phyloP scores from a whole-genome alignment of 495 filamentous ascomycete genomes.

The Apodospora peruviana region DNA sequence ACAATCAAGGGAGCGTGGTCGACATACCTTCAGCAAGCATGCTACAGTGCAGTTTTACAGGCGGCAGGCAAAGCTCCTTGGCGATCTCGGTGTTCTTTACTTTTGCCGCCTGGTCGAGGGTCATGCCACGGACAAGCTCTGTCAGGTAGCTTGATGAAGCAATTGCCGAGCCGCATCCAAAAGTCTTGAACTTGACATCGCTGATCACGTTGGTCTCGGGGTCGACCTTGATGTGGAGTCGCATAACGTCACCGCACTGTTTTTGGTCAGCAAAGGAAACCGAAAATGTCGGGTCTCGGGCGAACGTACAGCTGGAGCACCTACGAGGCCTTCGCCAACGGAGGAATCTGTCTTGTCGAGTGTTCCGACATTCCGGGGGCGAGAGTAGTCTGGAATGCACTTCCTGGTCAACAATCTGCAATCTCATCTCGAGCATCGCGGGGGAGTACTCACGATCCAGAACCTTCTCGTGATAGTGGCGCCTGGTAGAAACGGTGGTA shows the following conservation, averaged over 20 bases:
- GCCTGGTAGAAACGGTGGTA: constrained; percentile 33
- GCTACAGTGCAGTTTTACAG: constrained; percentile 97
- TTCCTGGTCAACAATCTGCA: constrained; percentile 3
- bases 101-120: constrained; percentile 84
- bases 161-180: constrained; percentile 95
- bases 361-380: constrained; percentile 89
- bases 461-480: constrained; percentile 58
- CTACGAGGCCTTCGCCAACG: constrained; percentile 96
- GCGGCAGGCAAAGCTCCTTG: constrained; percentile 89
- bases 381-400: constrained; percentile 65
- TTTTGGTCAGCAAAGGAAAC: neutral
- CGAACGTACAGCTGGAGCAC: constrained; percentile 65
- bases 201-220: constrained; percentile 80
- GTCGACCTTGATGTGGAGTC: constrained; percentile 96
- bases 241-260: constrained; percentile 90
- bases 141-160: constrained; percentile 73
- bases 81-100: constrained; percentile 97
- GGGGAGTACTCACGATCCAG: constrained; percentile 51
- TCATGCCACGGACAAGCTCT: constrained; percentile 91
- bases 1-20: too few relatives aligned
- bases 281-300: neutral
- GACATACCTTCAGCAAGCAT: constrained; percentile 81
- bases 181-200: constrained; percentile 88
- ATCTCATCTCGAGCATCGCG: neutral
- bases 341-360: constrained; percentile 79